A percentile compares a stretch with the other conserved stretches of the same genome.
phyloP scores from a whole-genome alignment of 2,329 filamentous ascomycete species.

The Ceratocystis smalleyi region DNA sequence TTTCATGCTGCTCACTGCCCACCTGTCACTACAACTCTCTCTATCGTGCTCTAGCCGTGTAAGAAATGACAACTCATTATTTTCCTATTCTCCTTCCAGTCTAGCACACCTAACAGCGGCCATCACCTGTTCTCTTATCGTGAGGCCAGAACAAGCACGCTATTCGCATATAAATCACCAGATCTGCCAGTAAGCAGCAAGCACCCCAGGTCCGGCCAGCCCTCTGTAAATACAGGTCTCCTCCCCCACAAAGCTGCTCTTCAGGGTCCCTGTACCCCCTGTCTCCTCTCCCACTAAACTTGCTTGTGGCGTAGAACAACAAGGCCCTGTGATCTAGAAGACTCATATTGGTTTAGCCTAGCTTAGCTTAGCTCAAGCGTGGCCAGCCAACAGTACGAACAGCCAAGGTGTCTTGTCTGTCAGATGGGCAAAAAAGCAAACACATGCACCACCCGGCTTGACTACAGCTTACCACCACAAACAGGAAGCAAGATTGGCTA shows the following conservation, averaged over 20 bases:
- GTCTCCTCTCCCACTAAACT: too few relatives aligned
- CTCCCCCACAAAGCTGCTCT: neutral
- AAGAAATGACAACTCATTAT: neutral
- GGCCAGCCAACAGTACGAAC: too few relatives aligned
- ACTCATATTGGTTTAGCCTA: too few relatives aligned
- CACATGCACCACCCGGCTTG: too few relatives aligned
- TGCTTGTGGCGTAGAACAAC: neutral
- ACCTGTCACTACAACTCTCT: neutral
- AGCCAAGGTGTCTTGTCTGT: too few relatives aligned
- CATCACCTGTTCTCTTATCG: neutral
- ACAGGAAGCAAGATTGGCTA: too few relatives aligned
- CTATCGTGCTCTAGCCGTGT: neutral
- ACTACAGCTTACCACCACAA: too few relatives aligned
- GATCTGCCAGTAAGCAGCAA: neutral
- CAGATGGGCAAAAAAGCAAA: too few relatives aligned
- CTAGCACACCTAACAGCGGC: neutral
- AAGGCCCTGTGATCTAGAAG: neutral
- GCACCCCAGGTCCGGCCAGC: neutral
- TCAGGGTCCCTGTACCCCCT: neutral
- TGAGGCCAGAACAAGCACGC: neutral
- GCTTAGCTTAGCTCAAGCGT: too few relatives aligned
- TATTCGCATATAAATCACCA: neutral
- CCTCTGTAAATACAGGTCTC: neutral
- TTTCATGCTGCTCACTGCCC: neutral
- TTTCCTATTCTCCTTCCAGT: neutral